phyloP scores from a whole-genome alignment of 176 grass and related monocot genomes.

The Musa troglodytarum region DNA sequence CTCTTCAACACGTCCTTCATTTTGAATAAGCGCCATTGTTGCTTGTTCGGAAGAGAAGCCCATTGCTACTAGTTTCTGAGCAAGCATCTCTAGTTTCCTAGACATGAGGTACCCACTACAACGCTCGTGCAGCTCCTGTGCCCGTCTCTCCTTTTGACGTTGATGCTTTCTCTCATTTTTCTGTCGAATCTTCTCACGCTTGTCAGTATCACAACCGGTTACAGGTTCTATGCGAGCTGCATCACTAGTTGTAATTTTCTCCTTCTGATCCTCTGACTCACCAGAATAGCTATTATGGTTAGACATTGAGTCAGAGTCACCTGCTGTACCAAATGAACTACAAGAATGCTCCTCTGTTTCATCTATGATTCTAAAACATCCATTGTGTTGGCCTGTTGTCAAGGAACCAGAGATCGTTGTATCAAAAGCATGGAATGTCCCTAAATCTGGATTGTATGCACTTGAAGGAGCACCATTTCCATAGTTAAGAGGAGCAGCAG shows the following conservation, averaged over 20 bases:
- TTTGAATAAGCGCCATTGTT: conserved; percentile 95
- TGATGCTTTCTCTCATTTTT: conserved; percentile 99
- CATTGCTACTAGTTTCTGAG: conserved; percentile 85
- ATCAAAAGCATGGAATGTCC: conserved; percentile 86
- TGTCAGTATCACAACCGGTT: conserved; percentile 75
- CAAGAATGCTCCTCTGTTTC: conserved; percentile 88
- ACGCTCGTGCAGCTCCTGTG: conserved; percentile 86
- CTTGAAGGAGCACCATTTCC: conserved; percentile 47
- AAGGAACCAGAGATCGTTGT: conserved; percentile 30
- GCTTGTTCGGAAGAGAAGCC: conserved; percentile 88
- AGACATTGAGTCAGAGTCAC: conserved; percentile 76
- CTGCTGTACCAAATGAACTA: conserved; percentile 59
- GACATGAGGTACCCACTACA: conserved; percentile 97
- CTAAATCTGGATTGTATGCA: conserved; percentile 66
- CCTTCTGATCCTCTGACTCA: conserved; percentile 74
- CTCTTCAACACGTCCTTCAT: conserved; percentile 83
- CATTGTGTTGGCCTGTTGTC: conserved; percentile 31
- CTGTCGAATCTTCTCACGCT: conserved; percentile 94
- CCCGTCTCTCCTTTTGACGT: conserved; percentile 82
- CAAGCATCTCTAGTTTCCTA: conserved; percentile 67
- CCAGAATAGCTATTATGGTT: conserved; percentile 88
- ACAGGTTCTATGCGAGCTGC: conserved; percentile 42
- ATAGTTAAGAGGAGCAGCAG: conserved; percentile 14
- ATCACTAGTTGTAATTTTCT: conserved; percentile 40
- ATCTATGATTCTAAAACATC: conserved; percentile 61